Evolutionary conservation across 768 basidiomycete genomes (phyloP), one percentile per base, ranked within the genome.

Genomic region (Austroboletus festivus): DNA sequence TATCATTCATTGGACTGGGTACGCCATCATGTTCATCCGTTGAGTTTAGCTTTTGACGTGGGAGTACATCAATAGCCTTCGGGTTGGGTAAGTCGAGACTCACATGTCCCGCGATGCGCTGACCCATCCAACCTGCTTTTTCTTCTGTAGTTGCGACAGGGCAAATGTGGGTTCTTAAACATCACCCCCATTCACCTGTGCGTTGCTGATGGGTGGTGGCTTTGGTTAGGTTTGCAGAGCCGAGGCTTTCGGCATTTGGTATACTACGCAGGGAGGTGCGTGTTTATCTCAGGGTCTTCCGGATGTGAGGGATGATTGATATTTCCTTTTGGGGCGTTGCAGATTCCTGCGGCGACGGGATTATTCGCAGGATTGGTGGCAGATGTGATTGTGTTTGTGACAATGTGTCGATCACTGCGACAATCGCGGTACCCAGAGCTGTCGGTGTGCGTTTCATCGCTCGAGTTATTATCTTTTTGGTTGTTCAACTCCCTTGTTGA

Each of bases 121-220:
- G 23, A 63, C 15, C 20, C 4, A 20, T 40, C 22, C 7, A 12
- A 30, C 30, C 15, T 10, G 8, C 35, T 24, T 15, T 2, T n/a
- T n/a, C n/a, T n/a, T n/a, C 9, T 37, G n/a, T 7, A 68, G 65
- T 42, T 33, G 45, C 52, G 11, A 41, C 55, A 11, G 62, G 18
- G 13, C 67, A 67, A 59, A 50, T 67, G 65, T 67, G 9, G 21
- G 64, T 61, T 23, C 46, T 13, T 3, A 6, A 15, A 16, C 8
- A 12, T 43, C 22, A 11, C 18, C 9, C 41, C 15, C 1, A n/a
- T n/a, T 7, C 0, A 21, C 3, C 19, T 33, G 20, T 16, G 11
- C 43, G 3, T 48, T 3, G 18, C 47, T 64, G 42, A 67, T 21
- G 34, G 13, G 10, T n/a, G 22, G 18, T 13, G 23, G n/a, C n/a